Evolutionary conservation across 441 rosid species (phyloP).

Genomic region (Corymbia citriodora): DNA sequence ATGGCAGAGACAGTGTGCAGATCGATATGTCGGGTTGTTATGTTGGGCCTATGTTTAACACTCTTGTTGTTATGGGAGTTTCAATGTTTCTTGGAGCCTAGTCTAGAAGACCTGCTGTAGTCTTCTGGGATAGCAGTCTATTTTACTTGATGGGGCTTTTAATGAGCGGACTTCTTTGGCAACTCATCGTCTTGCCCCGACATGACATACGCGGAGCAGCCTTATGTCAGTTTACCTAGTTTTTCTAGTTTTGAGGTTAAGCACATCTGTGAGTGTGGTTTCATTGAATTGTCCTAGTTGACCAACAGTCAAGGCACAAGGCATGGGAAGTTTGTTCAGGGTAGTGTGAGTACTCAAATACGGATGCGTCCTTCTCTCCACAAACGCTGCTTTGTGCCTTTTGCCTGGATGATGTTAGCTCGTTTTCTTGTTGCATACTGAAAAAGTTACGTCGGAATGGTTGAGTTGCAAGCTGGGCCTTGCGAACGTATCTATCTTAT

Average conservation of each 20-base stretch:
- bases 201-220: constrained; percentile 67
- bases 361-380: not conserved
- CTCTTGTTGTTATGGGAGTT: constrained; percentile 66
- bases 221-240: constrained; percentile 58
- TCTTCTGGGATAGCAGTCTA: constrained; percentile 60
- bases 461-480: not conserved
- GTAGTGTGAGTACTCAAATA: no score
- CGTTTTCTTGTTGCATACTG: not conserved
- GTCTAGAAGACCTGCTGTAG: constrained; percentile 48
- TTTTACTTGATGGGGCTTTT: constrained; percentile 77
- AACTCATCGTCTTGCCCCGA: constrained; percentile 56
- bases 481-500: not conserved
- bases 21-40: constrained; percentile 85
- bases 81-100: constrained; percentile 80
- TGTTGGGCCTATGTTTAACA: constrained; percentile 94
- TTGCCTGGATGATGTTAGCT: no score
- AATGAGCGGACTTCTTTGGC: constrained; percentile 13
- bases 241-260: constrained; percentile 53
- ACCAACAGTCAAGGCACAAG: not conserved
- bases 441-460: not conserved
- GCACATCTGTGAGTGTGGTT: constrained; percentile 44
- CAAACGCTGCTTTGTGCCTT: no score
- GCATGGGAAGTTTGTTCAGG: not conserved
- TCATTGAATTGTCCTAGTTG: constrained; percentile 21
- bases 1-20: constrained; percentile 71